These are phyloP conservation scores for Tulasnella sp. DNA, from an alignment of 768 basidiomycete genomes.

Conservation along the genomic window DNA sequence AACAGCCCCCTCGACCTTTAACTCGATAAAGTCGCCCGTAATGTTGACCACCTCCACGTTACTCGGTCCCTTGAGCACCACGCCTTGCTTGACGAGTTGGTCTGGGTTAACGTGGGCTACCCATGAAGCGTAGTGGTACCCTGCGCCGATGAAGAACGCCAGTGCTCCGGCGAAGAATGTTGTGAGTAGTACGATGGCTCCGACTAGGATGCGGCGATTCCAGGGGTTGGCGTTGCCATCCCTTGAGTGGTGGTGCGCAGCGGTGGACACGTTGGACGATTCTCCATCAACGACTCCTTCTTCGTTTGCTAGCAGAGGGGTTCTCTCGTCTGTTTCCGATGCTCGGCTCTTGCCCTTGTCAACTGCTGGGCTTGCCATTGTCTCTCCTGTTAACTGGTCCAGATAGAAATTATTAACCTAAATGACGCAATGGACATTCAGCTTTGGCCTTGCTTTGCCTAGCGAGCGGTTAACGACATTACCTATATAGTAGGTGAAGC, in stretches of 20 bases:
- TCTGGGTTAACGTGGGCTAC: conserved; percentile 12
- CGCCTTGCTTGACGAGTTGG: neutral
- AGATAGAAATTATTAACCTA: neutral
- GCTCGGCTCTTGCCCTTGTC: conserved; percentile 15
- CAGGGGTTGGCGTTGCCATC: neutral
- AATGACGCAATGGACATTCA: neutral
- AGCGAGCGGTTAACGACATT: neutral
- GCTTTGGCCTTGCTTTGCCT: neutral
- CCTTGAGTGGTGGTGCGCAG: neutral
- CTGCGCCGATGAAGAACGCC: conserved; percentile 7
- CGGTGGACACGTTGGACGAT: neutral
- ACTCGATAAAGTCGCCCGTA: neutral
- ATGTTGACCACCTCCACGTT: conserved; percentile 16
- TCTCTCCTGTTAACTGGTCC: neutral
- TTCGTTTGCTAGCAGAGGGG: conserved; percentile 10
- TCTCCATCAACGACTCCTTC: neutral
- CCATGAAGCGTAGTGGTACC: conserved; percentile 10
- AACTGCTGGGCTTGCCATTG: neutral
- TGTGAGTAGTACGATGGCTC: neutral
- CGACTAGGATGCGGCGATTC: conserved; percentile 1
- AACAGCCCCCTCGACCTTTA: conserved; percentile 11
- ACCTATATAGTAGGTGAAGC: neutral
- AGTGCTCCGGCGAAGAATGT: neutral
- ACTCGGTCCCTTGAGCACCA: conserved; percentile 15
- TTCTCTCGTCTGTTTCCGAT: conserved; percentile 10